Evolutionary conservation across 164 flowering plant genomes (phyloP).

Genomic region (Akebia trifoliata): DNA sequence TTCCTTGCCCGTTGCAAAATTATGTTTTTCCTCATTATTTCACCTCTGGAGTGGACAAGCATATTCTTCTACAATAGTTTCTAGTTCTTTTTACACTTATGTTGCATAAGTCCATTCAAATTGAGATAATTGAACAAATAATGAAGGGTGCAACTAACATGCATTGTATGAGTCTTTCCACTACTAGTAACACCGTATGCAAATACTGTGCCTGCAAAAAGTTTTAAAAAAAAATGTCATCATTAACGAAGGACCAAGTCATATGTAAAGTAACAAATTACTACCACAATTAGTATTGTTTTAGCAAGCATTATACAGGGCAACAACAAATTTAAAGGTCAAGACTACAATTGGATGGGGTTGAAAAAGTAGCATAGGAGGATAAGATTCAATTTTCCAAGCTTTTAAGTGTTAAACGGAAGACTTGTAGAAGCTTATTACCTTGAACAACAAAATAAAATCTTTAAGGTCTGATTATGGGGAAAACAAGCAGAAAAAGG

Average conservation of each 20-base stretch:
- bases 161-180: slow-evolving; percentile 77
- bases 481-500: too few species aligned
- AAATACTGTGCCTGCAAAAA: slow-evolving; percentile 55
- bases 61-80: too few species aligned
- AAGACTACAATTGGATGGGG: too few species aligned
- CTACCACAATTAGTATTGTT: neutral
- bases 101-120: slow-evolving; percentile 1
- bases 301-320: neutral
- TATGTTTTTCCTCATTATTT: too few species aligned
- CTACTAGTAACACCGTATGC: slow-evolving; percentile 78
- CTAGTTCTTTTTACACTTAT: neutral
- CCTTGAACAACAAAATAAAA: too few species aligned
- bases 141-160: slow-evolving; percentile 38
- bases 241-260: neutral
- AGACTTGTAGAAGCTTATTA: too few species aligned
- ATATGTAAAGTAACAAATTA: neutral
- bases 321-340: neutral
- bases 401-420: too few species aligned
- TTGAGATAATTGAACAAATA: neutral
- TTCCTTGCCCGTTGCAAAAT: too few species aligned
- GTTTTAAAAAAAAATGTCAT: neutral
- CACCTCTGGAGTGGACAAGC: too few species aligned
- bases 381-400: too few species aligned
- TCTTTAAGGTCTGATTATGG: too few species aligned
- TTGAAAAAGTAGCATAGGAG: too few species aligned